A percentile compares a stretch with the other conserved stretches of the same genome.
Conservation (phyloP, 2,329 filamentous ascomycete genomes). For the Cercospora beticola region DNA sequence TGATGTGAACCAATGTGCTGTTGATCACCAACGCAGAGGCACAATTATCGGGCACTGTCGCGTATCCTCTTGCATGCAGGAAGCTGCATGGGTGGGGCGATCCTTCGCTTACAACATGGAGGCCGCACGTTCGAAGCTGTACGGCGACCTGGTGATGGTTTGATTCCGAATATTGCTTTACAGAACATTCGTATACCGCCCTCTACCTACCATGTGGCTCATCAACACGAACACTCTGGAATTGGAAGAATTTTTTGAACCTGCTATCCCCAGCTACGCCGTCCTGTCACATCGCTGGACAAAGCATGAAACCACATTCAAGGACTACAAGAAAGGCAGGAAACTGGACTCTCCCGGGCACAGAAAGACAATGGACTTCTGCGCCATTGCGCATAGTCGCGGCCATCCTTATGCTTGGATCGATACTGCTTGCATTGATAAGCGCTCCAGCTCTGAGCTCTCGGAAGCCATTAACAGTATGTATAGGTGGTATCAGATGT, state of each 20-base stretch:
- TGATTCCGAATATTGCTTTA: neutral
- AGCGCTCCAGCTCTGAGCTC: constrained; percentile 25
- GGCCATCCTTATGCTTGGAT: constrained; percentile 22
- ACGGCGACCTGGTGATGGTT: neutral
- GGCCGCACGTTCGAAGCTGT: neutral
- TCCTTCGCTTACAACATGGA: neutral
- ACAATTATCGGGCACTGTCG: neutral
- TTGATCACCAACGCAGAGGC: neutral
- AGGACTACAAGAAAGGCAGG: neutral
- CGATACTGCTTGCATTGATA: constrained; percentile 31
- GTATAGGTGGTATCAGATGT: constrained; percentile 14
- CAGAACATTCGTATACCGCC: neutral
- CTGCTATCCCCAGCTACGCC: constrained; percentile 6
- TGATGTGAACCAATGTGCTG: no score
- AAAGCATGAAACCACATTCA: constrained; percentile 6
- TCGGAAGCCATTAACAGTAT: constrained; percentile 28
- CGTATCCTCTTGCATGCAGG: neutral
- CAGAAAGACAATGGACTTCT: constrained; percentile 6
- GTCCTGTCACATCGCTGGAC: constrained; percentile 13
- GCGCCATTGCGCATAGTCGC: neutral
- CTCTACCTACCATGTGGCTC: constrained; percentile 7
- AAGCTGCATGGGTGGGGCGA: neutral
- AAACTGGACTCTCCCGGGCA: neutral
- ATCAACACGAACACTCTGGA: constrained; percentile 6
- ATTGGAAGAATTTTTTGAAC: constrained; percentile 1